Base-by-base conservation (phyloP, 1,284 basidiomycete genomes). In the Ceratobasidium sp. region DNA sequence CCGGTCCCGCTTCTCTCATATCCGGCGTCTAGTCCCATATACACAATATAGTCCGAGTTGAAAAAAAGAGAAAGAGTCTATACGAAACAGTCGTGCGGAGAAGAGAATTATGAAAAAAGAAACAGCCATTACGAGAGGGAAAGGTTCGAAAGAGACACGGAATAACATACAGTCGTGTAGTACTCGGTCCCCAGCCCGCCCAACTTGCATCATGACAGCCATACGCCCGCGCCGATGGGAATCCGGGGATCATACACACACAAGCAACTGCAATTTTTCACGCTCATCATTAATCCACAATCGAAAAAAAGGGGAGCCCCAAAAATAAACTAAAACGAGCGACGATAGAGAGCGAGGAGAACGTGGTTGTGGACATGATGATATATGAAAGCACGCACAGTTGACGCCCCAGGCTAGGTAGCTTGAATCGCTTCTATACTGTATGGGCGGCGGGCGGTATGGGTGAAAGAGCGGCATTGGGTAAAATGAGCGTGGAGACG, bases 231-330 rank as follows among this genome's bases (percentile, higher is more conserved):
- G 34, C 34, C 34, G n/a, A 39, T 59, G 16, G 31, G 31, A n/a
- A 14, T 37, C 56, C 34, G 34, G 34, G 34, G 34, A 34, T 59
- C 34, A 37, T 29, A 59, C n/a, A 39, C 56, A 59, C n/a, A 31
- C 31, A 59, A 63, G 8, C 37, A 62, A 63, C 61, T 63, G 61
- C 41, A 63, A 63, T 63, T 63, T 63, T 63, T 48, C 39, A 43
- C 41, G 43, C 61, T 63, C 41, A 63, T 63, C 61, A 63, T 63
- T 63, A 63, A 63, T 63, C 61, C 61, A 63, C 61, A 63, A 4
- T 46, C 39, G 59, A 43, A 63, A 43, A 37, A 63, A 27, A 39
- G 29, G 37, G 19, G 37, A 39, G 4, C 13, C 19, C 16, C 22
- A 41, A 41, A 27, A 13, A 61, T 24, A 34, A 27, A 8, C 19